Conservation (phyloP, 108 stramenopile species). For the Licmophora abbreviata region DNA sequence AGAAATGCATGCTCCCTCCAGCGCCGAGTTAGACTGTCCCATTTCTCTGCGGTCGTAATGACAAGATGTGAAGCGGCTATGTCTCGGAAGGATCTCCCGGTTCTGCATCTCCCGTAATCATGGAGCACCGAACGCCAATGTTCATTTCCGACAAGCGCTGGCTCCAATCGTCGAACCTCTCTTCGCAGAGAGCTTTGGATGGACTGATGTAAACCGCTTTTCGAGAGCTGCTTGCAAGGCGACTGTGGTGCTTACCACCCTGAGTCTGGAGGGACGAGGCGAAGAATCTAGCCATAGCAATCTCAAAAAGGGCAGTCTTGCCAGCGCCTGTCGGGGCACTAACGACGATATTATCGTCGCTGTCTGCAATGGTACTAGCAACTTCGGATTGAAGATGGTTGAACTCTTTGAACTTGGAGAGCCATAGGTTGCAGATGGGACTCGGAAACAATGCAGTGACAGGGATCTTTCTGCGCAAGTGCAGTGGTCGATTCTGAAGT, state of each 20-base stretch:
- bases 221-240: slow-evolving; percentile 3
- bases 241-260: slow-evolving; percentile 12
- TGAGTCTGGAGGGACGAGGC: slow-evolving; percentile 6
- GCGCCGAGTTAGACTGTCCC: slow-evolving; percentile 87
- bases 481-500: slow-evolving; percentile 36
- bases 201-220: slow-evolving; percentile 92
- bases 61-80: slow-evolving; percentile 76
- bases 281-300: slow-evolving; percentile 86
- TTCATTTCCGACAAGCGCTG: slow-evolving; percentile 52
- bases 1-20: slow-evolving; percentile 90
- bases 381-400: slow-evolving; percentile 79
- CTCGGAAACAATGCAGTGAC: slow-evolving; percentile 39
- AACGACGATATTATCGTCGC: slow-evolving; percentile 89
- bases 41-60: slow-evolving; percentile 94
- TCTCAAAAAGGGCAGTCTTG: slow-evolving; percentile 92
- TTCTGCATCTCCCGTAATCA: slow-evolving; percentile 85
- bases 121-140: slow-evolving; percentile 44
- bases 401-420: slow-evolving; percentile 49
- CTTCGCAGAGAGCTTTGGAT: slow-evolving; percentile 93
- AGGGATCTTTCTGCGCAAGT: slow-evolving; percentile 23
- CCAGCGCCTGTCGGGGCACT: slow-evolving; percentile 98
- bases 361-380: slow-evolving; percentile 31
- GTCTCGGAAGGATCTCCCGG: slow-evolving; percentile 49
- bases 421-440: slow-evolving; percentile 50
- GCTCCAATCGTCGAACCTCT: slow-evolving; percentile 83